Percentiles rank a stretch among this genome's conserved stretches.
Evolutionary conservation across 805 yeast genomes (phyloP).

Genomic region (Zygotorulaspora danielsina): DNA sequence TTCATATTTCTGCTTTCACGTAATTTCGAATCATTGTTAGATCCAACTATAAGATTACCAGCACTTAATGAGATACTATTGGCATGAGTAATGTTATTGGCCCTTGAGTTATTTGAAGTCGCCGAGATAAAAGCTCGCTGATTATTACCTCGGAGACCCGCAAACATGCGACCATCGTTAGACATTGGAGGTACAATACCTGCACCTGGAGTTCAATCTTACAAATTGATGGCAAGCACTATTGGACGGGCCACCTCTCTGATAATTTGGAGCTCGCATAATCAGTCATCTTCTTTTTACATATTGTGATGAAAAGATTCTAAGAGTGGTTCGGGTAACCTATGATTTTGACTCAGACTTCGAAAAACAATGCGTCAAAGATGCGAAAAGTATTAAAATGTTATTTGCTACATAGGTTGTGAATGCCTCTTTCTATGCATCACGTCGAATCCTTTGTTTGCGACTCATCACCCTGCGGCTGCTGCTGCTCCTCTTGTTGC

Average conservation of each 20-base stretch:
- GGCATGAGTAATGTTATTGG: constrained; percentile 23
- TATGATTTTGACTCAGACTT: no score
- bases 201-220: not conserved
- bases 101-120: constrained; percentile 10
- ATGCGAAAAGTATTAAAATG: no score
- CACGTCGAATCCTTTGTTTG: constrained; percentile 5
- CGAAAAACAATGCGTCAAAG: no score
- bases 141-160: constrained; percentile 19
- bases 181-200: constrained; percentile 8
- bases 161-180: constrained; percentile 18
- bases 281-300: no score
- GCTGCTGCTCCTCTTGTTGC: constrained; percentile 9
- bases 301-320: no score
- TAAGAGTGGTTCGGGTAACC: no score
- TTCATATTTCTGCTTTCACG: constrained; percentile 3
- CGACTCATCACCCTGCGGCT: constrained; percentile 4
- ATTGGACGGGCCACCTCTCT: no score
- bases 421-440: not conserved
- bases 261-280: no score
- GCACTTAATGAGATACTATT: constrained; percentile 26
- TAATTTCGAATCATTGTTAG: constrained; percentile 8
- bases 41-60: constrained; percentile 30
- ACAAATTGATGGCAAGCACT: not conserved
- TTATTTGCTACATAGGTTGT: not conserved
- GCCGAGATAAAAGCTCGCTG: constrained; percentile 11